phyloP scores from a whole-genome alignment of 164 flowering plant genomes.

The Chimonanthus salicifolius region DNA sequence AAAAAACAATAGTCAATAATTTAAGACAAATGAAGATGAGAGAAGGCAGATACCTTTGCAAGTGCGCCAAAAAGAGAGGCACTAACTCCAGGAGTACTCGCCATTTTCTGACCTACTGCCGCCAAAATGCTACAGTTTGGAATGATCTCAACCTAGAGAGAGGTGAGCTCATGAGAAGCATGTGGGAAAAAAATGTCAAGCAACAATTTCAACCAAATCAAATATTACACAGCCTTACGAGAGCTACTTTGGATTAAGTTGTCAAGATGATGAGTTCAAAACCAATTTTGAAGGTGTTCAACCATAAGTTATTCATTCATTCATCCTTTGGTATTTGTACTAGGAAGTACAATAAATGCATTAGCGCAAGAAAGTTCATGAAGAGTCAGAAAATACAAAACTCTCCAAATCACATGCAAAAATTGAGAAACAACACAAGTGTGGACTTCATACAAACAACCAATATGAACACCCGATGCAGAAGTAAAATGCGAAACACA shows the following conservation, averaged over 20 bases:
- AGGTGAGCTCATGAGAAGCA: neutral
- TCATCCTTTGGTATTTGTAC: too few relatives aligned
- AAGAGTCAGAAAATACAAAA: too few relatives aligned
- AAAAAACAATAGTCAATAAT: neutral
- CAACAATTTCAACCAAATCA: neutral
- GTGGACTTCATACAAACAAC: too few relatives aligned
- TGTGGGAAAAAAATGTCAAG: neutral
- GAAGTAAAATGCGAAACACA: too few relatives aligned
- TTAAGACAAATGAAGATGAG: neutral
- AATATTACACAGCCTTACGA: neutral
- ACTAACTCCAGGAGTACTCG: slow-evolving; percentile 97
- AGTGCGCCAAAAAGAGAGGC: slow-evolving; percentile 92
- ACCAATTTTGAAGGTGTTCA: too few relatives aligned
- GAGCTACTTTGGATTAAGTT: neutral
- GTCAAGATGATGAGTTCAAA: neutral
- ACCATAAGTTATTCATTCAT: too few relatives aligned
- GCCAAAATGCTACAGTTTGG: slow-evolving; percentile 95
- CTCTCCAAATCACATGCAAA: too few relatives aligned
- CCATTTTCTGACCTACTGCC: slow-evolving; percentile 98
- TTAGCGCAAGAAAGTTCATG: too few relatives aligned
- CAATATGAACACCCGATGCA: too few relatives aligned
- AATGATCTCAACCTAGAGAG: slow-evolving; percentile 66
- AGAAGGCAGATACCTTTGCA: slow-evolving; percentile 61
- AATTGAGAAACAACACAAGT: too few relatives aligned
- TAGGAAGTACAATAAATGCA: too few relatives aligned